Conservation (phyloP, 1,284 basidiomycete genomes). For the Irpex rosettiformis region DNA sequence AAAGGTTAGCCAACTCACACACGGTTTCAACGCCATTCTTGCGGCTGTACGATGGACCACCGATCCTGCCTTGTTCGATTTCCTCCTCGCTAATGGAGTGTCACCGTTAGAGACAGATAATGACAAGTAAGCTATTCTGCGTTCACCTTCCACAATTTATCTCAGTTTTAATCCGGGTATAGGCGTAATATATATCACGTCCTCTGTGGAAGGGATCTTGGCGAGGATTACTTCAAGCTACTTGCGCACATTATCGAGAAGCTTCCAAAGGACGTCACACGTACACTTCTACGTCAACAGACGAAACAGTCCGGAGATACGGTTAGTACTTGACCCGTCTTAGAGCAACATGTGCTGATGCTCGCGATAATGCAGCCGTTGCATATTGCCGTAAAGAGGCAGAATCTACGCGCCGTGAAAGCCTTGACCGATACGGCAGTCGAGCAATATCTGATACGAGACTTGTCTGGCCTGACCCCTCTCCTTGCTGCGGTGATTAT, state of each 20-base stretch:
- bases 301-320: slow-evolving; percentile 43
- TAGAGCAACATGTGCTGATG: background rate
- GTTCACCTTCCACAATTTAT: background rate
- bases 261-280: slow-evolving; percentile 43
- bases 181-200: slow-evolving; percentile 57
- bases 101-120: slow-evolving; percentile 41
- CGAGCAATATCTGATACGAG: slow-evolving; percentile 32
- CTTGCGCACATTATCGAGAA: slow-evolving; percentile 43
- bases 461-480: slow-evolving; percentile 42
- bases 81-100: slow-evolving; percentile 43
- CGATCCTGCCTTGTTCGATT: slow-evolving; percentile 40
- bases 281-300: slow-evolving; percentile 40
- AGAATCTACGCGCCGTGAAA: slow-evolving; percentile 24
- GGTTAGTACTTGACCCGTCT: slow-evolving; percentile 29
- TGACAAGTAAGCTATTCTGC: slow-evolving; percentile 39
- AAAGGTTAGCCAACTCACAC: slow-evolving; percentile 7
- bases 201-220: slow-evolving; percentile 29
- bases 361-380: slow-evolving; percentile 37
- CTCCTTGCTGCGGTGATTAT: slow-evolving; percentile 42
- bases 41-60: slow-evolving; percentile 34
- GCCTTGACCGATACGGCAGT: slow-evolving; percentile 35
- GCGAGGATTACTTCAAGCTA: slow-evolving; percentile 21
- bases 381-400: slow-evolving; percentile 41
- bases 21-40: slow-evolving; percentile 40
- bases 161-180: background rate